Evolutionary conservation across 768 basidiomycete species (phyloP).

Genomic region (Tylopilus plumbeoviolaceoides): DNA sequence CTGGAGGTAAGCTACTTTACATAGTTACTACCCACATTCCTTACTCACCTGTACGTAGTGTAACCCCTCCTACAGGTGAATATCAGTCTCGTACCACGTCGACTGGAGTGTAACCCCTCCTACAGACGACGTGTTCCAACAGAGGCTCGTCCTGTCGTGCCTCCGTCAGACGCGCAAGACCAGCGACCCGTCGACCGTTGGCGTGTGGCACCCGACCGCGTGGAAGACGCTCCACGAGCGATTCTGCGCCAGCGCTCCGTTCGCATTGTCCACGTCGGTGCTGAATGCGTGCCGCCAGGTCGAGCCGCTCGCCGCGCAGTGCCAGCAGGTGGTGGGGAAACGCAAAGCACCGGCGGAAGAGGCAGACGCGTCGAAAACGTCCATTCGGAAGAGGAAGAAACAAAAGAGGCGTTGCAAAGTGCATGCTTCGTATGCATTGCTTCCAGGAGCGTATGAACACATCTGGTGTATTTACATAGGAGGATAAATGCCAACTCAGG

Average conservation of each 20-base stretch:
- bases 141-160: constrained; percentile 54
- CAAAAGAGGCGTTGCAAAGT: constrained; percentile 29
- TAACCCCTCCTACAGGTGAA: too few relatives aligned
- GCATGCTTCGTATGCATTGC: not conserved
- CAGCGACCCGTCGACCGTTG: constrained; percentile 31
- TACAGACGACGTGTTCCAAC: too few relatives aligned
- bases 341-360: constrained; percentile 40
- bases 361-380: constrained; percentile 33
- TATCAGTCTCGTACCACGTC: too few relatives aligned
- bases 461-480: not conserved
- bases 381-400: constrained; percentile 46
- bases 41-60: too few relatives aligned
- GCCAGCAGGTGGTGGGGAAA: constrained; percentile 3
- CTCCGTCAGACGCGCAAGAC: constrained; percentile 59
- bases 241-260: constrained; percentile 51
- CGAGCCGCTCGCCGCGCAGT: constrained; percentile 20
- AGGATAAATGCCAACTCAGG: not conserved
- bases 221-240: constrained; percentile 51
- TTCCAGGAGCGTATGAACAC: not conserved
- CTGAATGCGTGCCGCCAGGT: constrained; percentile 66
- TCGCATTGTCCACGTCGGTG: constrained; percentile 60
- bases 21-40: too few relatives aligned
- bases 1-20: too few relatives aligned
- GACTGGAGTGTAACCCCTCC: too few relatives aligned
- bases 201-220: constrained; percentile 55